Conservation (phyloP, 768 basidiomycete species). For the Lactarius akahatsu region DNA sequence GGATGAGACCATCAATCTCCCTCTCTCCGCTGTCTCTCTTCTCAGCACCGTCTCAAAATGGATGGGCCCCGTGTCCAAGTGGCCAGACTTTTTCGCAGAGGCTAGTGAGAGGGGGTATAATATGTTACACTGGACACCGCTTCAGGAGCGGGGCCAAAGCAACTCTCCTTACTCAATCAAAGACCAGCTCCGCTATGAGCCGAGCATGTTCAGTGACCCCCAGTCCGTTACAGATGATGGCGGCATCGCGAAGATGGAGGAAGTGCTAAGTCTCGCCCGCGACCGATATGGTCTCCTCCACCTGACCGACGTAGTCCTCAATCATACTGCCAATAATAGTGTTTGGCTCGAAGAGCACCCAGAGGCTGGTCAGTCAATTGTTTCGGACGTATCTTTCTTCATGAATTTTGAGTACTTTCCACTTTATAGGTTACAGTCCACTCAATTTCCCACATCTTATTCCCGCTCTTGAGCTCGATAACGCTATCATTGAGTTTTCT, state of each 20-base stretch:
- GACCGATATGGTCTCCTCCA: conserved; percentile 88
- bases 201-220: conserved; percentile 56
- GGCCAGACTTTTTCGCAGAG: conserved; percentile 80
- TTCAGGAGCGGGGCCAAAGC: conserved; percentile 88
- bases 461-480: conserved; percentile 91
- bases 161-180: conserved; percentile 93
- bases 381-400: conserved; percentile 2
- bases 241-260: conserved; percentile 57
- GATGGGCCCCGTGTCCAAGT: conserved; percentile 85
- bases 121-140: conserved; percentile 95
- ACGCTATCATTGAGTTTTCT: conserved; percentile 82
- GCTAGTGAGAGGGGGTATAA: conserved; percentile 92
- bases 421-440: conserved; percentile 74
- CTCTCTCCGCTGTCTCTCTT: conserved; percentile 85
- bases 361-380: conserved; percentile 73
- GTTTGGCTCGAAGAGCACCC: conserved; percentile 91
- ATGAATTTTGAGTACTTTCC: not conserved
- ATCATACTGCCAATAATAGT: conserved; percentile 95
- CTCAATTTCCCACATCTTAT: conserved; percentile 88
- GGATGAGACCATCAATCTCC: conserved; percentile 60
- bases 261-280: conserved; percentile 65
- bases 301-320: conserved; percentile 93
- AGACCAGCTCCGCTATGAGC: conserved; percentile 82
- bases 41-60: conserved; percentile 95
- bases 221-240: conserved; percentile 44